Conservation (phyloP, 2,329 filamentous ascomycete species). For the Aspergillus intermedius region DNA sequence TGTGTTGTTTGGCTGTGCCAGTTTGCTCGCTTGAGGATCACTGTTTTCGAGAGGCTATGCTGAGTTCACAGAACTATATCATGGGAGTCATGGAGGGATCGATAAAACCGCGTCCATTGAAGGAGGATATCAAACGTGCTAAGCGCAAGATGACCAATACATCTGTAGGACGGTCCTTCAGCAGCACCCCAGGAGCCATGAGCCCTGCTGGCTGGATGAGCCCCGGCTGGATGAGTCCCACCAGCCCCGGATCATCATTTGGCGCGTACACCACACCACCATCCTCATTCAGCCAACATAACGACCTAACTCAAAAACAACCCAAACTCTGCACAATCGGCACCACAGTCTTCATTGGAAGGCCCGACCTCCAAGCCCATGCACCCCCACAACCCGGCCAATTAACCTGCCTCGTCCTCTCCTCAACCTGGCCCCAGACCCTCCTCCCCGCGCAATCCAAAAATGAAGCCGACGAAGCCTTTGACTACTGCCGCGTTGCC, state of each 20-base stretch:
- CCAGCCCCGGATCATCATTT: too few species aligned
- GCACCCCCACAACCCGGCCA: slow-evolving; percentile 4
- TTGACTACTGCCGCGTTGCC: slow-evolving; percentile 11
- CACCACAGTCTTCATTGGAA: slow-evolving; percentile 11
- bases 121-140: background rate
- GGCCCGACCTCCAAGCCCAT: slow-evolving; percentile 9
- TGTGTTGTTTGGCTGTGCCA: slow-evolving; percentile 7
- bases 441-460: slow-evolving; percentile 2
- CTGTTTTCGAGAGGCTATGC: slow-evolving; percentile 2
- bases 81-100: background rate
- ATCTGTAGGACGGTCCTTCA: background rate
- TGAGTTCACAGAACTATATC: slow-evolving; percentile 3
- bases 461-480: slow-evolving; percentile 6
- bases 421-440: slow-evolving; percentile 12
- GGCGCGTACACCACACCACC: background rate
- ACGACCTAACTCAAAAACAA: background rate
- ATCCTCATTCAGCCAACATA: background rate
- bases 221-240: too few species aligned
- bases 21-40: slow-evolving; percentile 2
- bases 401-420: slow-evolving; percentile 13
- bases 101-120: background rate
- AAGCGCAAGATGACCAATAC: background rate
- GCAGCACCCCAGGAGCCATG: background rate
- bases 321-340: slow-evolving; percentile 3
- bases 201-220: too few species aligned